These are phyloP conservation scores for Penicillium sp. DNA, from an alignment of 2,329 filamentous ascomycete species.

Conservation along the genomic window DNA sequence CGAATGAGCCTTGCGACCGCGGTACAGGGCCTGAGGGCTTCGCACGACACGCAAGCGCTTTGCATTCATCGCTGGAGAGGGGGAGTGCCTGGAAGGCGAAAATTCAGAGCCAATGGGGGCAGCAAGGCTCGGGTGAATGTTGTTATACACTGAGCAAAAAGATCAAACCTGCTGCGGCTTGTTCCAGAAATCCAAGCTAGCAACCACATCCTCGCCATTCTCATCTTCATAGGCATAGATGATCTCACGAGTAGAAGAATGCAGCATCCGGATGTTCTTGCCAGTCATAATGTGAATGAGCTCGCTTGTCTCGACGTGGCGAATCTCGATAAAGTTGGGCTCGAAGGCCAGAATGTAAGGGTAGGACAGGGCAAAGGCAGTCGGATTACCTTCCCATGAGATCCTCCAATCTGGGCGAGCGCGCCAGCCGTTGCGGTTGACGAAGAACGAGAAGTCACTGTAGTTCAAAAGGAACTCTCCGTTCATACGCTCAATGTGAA, in stretches of 20 bases:
- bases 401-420: conserved; percentile 96
- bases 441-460: conserved; percentile 98
- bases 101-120: not conserved
- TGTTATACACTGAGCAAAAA: not conserved
- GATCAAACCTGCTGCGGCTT: conserved; percentile 43
- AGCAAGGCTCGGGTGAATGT: not conserved
- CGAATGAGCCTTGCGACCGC: not conserved
- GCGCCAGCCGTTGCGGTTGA: conserved; percentile 97
- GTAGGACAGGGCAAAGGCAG: conserved; percentile 90
- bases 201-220: conserved; percentile 86
- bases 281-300: conserved; percentile 92
- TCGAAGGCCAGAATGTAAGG: conserved; percentile 98
- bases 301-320: conserved; percentile 90
- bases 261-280: conserved; percentile 95
- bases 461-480: conserved; percentile 98
- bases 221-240: conserved; percentile 98
- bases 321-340: conserved; percentile 94
- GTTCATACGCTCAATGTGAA: conserved; percentile 95
- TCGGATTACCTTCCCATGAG: conserved; percentile 92
- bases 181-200: conserved; percentile 96
- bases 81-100: not conserved
- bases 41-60: not conserved
- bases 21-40: not conserved
- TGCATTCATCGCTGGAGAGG: not conserved
- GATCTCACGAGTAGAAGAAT: conserved; percentile 97